Evolutionary conservation across 2,329 filamentous ascomycete genomes (phyloP).

Genomic region (Ascochyta pisi): DNA sequence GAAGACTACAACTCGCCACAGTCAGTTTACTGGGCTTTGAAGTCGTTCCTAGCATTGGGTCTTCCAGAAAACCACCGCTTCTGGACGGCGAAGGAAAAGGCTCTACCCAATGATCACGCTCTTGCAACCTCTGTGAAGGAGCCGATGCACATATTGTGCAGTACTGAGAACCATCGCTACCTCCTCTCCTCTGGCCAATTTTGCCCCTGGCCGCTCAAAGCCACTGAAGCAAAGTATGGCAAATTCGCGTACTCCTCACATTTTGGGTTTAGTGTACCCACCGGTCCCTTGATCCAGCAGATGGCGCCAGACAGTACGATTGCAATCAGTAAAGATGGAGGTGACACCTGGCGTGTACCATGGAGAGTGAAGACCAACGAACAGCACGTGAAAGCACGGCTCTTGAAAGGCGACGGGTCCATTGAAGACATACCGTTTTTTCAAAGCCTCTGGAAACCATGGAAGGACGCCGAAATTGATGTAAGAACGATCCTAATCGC

Average conservation of each 20-base stretch:
- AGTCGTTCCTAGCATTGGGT: constrained; percentile 55
- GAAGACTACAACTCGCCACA: constrained; percentile 66
- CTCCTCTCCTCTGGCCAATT: constrained; percentile 44
- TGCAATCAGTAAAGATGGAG: constrained; percentile 48
- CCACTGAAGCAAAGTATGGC: constrained; percentile 46
- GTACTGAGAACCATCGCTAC: constrained; percentile 43
- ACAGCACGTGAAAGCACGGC: not conserved
- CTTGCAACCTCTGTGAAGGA: constrained; percentile 9
- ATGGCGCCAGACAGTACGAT: constrained; percentile 52
- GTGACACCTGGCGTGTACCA: constrained; percentile 50
- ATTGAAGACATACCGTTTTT: constrained; percentile 22
- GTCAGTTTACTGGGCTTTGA: constrained; percentile 63
- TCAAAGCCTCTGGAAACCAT: constrained; percentile 38
- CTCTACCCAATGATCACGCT: constrained; percentile 23
- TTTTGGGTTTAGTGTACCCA: constrained; percentile 50
- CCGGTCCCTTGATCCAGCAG: constrained; percentile 49
- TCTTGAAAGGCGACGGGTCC: not conserved
- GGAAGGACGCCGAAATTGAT: constrained; percentile 36
- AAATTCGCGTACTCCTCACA: constrained; percentile 48
- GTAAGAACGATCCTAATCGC: constrained; percentile 34
- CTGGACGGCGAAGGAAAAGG: constrained; percentile 55
- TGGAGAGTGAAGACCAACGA: constrained; percentile 35
- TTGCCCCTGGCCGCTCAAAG: constrained; percentile 47
- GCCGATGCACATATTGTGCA: constrained; percentile 57
- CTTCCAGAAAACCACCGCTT: constrained; percentile 52